A percentile compares a stretch with the other conserved stretches of the same genome.
Evolutionary conservation across 2,329 filamentous ascomycete species (phyloP).

Genomic region (Fusarium aywerte): DNA sequence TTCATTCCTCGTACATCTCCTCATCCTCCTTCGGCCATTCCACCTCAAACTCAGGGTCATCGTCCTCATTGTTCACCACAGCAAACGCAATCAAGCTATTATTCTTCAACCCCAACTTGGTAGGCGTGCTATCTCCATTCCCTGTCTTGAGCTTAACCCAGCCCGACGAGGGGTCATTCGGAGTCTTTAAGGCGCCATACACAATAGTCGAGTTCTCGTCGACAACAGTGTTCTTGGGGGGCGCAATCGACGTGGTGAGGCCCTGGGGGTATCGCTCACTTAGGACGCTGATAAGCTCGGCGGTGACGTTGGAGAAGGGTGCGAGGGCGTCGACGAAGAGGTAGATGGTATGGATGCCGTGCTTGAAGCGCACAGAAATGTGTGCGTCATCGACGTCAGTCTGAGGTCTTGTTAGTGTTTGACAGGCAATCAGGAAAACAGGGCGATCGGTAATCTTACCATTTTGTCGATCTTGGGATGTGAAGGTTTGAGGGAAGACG

Average conservation of each 20-base stretch:
- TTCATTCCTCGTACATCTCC: slow-evolving; percentile 47
- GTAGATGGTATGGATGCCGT: slow-evolving; percentile 76
- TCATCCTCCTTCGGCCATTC: slow-evolving; percentile 59
- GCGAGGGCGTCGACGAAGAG: slow-evolving; percentile 70
- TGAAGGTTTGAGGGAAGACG: slow-evolving; percentile 1
- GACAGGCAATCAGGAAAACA: background rate
- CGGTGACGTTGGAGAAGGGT: slow-evolving; percentile 66
- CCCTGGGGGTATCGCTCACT: slow-evolving; percentile 66
- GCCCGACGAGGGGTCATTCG: slow-evolving; percentile 58
- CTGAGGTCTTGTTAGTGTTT: slow-evolving; percentile 24
- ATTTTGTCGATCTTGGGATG: slow-evolving; percentile 29
- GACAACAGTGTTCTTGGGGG: slow-evolving; percentile 52
- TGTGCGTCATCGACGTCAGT: slow-evolving; percentile 58
- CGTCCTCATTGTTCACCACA: slow-evolving; percentile 54
- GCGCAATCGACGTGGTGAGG: slow-evolving; percentile 53
- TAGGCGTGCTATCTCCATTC: slow-evolving; percentile 53
- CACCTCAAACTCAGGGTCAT: slow-evolving; percentile 57
- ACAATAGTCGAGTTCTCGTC: slow-evolving; percentile 56
- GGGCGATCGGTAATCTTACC: background rate
- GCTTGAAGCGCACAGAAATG: slow-evolving; percentile 77
- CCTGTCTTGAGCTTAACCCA: slow-evolving; percentile 60
- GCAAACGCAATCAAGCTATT: slow-evolving; percentile 63
- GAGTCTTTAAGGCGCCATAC: slow-evolving; percentile 59
- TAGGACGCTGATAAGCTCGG: slow-evolving; percentile 68
- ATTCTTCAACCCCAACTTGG: slow-evolving; percentile 58